These are phyloP conservation scores for Candida sanyaensis DNA, from an alignment of 1,139 yeast species.

Conservation along the genomic window DNA sequence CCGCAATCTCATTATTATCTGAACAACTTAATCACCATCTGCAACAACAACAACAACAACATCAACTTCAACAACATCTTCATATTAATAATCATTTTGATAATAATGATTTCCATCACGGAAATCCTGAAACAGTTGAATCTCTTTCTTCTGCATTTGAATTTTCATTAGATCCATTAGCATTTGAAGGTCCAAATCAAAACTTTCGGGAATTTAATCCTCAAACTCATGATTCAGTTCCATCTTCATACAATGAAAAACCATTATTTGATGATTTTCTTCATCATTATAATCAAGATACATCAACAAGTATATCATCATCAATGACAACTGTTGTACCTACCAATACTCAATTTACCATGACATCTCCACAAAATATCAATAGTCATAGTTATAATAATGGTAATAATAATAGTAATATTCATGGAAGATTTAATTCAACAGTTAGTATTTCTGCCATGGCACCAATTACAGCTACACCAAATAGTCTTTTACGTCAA, in stretches of 20 bases:
- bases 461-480: slow-evolving; percentile 14
- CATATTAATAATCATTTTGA: background rate
- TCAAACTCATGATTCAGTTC: slow-evolving; percentile 8
- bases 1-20: background rate
- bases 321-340: slow-evolving; percentile 13
- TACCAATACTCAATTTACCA: slow-evolving; percentile 9
- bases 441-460: slow-evolving; percentile 3
- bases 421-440: slow-evolving; percentile 5
- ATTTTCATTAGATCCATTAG: slow-evolving; percentile 35
- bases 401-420: background rate
- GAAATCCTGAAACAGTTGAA: slow-evolving; percentile 6
- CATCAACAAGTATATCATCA: slow-evolving; percentile 11
- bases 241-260: slow-evolving; percentile 14
- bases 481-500: slow-evolving; percentile 20
- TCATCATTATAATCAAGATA: slow-evolving; percentile 2
- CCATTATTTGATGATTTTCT: slow-evolving; percentile 16
- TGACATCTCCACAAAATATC: slow-evolving; percentile 2
- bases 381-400: background rate
- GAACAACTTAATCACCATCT: slow-evolving; percentile 21
- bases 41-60: slow-evolving; percentile 27
- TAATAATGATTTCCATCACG: background rate
- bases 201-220: slow-evolving; percentile 16
- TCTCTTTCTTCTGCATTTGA: slow-evolving; percentile 19
- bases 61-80: background rate
- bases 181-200: slow-evolving; percentile 34